These are phyloP conservation scores for Pyrenochaeta sp. DNA, from an alignment of 2,329 filamentous ascomycete genomes.

Conservation along the genomic window DNA sequence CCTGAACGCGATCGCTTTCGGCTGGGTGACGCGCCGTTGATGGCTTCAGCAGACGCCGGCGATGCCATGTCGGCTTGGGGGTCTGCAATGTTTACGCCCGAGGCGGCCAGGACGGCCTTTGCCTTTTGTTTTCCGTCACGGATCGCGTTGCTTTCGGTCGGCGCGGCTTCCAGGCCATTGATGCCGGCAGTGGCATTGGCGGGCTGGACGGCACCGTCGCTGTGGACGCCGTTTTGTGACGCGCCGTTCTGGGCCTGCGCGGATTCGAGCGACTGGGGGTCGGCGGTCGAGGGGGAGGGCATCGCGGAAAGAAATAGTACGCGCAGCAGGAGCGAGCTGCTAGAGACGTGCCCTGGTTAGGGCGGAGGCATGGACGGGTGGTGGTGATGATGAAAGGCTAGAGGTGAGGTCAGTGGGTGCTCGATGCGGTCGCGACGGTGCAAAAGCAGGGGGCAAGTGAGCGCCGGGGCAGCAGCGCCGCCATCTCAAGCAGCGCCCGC, in stretches of 20 bases:
- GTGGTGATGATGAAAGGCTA: constrained; percentile 27
- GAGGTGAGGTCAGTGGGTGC: constrained; percentile 31
- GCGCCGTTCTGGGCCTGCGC: constrained; percentile 38
- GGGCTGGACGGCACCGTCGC: constrained; percentile 43
- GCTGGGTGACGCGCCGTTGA: constrained; percentile 59
- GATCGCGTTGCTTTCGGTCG: constrained; percentile 55
- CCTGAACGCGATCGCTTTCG: constrained; percentile 68
- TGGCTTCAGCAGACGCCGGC: constrained; percentile 43
- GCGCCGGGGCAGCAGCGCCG: constrained; percentile 25
- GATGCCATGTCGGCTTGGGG: constrained; percentile 38
- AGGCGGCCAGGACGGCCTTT: constrained; percentile 64
- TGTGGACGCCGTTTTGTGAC: constrained; percentile 41
- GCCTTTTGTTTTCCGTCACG: constrained; percentile 67
- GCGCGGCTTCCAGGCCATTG: constrained; percentile 36
- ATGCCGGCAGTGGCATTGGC: constrained; percentile 33
- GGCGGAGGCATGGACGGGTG: constrained; percentile 36
- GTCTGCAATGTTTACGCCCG: constrained; percentile 50
- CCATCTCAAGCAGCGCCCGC: constrained; percentile 16
- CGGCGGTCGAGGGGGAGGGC: constrained; percentile 44
- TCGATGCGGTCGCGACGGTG: constrained; percentile 32
- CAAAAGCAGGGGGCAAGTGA: constrained; percentile 31
- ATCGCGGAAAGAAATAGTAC: constrained; percentile 36
- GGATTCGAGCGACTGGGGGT: constrained; percentile 29
- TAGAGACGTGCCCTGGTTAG: constrained; percentile 38
- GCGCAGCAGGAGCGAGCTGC: constrained; percentile 39